These are phyloP conservation scores for Phytophthora cactorum DNA, from an alignment of 352 stramenopile species.

Conservation along the genomic window DNA sequence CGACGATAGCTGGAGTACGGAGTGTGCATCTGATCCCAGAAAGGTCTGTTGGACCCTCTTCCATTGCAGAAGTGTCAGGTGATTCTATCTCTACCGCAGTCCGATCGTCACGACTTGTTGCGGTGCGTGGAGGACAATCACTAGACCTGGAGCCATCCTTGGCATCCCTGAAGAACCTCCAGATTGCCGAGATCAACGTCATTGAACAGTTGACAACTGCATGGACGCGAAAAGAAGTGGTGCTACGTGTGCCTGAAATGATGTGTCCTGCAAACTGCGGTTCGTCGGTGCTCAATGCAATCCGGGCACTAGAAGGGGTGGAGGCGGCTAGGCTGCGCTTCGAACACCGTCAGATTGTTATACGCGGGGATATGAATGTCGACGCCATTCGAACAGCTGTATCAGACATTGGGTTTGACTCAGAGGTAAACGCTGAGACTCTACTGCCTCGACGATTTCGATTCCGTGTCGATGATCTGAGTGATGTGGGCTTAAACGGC, in stretches of 20 bases:
- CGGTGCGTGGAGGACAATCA: constrained; percentile 37
- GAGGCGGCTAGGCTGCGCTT: constrained; percentile 64
- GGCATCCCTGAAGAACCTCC: constrained; percentile 26
- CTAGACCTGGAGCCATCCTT: constrained; percentile 38
- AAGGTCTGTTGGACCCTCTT: not conserved
- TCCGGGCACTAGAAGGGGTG: constrained; percentile 51
- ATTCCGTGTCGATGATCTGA: constrained; percentile 56
- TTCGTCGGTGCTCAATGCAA: constrained; percentile 68
- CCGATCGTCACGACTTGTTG: constrained; percentile 28
- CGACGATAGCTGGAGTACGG: constrained; percentile 41
- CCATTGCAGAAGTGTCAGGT: not conserved
- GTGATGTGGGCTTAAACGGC: constrained; percentile 36
- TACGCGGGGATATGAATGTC: constrained; percentile 55
- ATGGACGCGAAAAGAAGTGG: constrained; percentile 71
- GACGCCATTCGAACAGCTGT: constrained; percentile 50
- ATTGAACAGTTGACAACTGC: constrained; percentile 42
- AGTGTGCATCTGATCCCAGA: constrained; percentile 55
- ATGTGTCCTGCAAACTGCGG: constrained; percentile 86
- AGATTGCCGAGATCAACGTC: constrained; percentile 42
- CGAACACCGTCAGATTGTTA: constrained; percentile 59
- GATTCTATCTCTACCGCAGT: not conserved
- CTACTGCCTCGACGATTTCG: constrained; percentile 57
- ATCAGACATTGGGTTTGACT: constrained; percentile 69
- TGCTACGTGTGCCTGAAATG: constrained; percentile 75
- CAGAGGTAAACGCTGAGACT: constrained; percentile 41